These are phyloP conservation scores for Spiraea crenata DNA, from an alignment of 331 rosid genomes.

Conservation along the genomic window DNA sequence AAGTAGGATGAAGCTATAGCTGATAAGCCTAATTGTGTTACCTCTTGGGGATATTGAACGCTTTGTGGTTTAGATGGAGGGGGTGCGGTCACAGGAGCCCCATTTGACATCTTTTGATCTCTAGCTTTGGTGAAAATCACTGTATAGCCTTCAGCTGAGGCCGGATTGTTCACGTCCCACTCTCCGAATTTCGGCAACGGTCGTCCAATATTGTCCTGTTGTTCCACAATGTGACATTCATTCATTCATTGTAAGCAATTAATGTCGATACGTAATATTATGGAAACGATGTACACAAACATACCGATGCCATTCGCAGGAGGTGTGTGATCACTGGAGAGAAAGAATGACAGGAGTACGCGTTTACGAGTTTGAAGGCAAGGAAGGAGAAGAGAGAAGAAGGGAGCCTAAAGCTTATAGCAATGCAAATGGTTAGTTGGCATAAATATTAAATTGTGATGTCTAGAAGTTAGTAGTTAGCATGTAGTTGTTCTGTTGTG, in stretches of 20 bases:
- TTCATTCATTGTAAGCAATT: background rate
- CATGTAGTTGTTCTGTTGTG: background rate
- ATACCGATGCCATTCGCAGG: constrained; percentile 8
- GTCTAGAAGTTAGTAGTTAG: background rate
- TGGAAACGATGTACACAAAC: background rate
- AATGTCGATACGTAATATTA: background rate
- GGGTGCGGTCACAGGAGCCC: constrained; percentile 3
- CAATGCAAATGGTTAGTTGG: background rate
- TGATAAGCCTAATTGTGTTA: background rate
- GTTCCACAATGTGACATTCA: background rate
- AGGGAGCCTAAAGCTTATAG: background rate
- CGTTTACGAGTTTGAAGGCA: background rate
- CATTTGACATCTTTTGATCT: constrained; percentile 55
- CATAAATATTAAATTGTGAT: background rate
- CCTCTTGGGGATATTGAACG: constrained; percentile 24
- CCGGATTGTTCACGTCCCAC: constrained; percentile 70
- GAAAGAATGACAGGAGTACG: background rate
- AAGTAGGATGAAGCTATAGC: background rate
- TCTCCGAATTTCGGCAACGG: constrained; percentile 72
- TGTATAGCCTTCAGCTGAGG: constrained; percentile 65
- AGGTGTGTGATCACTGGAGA: no score
- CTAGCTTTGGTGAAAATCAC: constrained; percentile 65
- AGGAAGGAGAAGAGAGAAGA: background rate
- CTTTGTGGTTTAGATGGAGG: constrained; percentile 24
- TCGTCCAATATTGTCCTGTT: constrained; percentile 46